Evolutionary conservation across 208 protist species (phyloP).

Genomic region (Leishmania arabica): DNA sequence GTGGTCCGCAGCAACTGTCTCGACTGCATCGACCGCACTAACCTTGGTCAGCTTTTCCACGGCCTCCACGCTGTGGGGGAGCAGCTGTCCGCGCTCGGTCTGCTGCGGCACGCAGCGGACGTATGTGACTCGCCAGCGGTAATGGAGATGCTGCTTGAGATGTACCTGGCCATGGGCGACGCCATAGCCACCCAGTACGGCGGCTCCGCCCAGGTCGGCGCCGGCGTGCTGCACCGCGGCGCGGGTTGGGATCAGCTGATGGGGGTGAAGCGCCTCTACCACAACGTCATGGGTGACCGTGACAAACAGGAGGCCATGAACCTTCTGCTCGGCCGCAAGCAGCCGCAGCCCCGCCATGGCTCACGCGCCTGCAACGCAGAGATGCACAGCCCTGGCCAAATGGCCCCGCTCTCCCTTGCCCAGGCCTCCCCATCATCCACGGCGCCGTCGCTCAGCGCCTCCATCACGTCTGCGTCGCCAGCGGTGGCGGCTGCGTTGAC

Average conservation of each 20-base stretch:
- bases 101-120: constrained; percentile 48
- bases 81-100: constrained; percentile 57
- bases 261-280: constrained; percentile 84
- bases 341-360: constrained; percentile 31
- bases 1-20: constrained; percentile 97
- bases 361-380: constrained; percentile 21
- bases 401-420: neutral
- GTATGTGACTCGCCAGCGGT: constrained; percentile 44
- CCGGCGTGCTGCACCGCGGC: constrained; percentile 82
- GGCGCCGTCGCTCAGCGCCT: constrained; percentile 9
- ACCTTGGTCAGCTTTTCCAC: constrained; percentile 95
- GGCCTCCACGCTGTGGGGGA: constrained; percentile 75
- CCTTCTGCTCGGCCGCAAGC: constrained; percentile 82
- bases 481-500: constrained; percentile 1
- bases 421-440: neutral
- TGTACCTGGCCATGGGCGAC: constrained; percentile 86
- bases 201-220: constrained; percentile 84
- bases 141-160: constrained; percentile 62
- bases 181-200: constrained; percentile 89
- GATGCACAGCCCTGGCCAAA: constrained; percentile 24
- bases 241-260: constrained; percentile 88
- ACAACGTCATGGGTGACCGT: constrained; percentile 82
- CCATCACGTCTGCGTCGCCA: constrained; percentile 14
- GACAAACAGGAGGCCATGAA: constrained; percentile 82
- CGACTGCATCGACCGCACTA: constrained; percentile 98